These are phyloP conservation scores for Aethionema arabicum DNA, from an alignment of 345 rosid species.

Conservation along the genomic window DNA sequence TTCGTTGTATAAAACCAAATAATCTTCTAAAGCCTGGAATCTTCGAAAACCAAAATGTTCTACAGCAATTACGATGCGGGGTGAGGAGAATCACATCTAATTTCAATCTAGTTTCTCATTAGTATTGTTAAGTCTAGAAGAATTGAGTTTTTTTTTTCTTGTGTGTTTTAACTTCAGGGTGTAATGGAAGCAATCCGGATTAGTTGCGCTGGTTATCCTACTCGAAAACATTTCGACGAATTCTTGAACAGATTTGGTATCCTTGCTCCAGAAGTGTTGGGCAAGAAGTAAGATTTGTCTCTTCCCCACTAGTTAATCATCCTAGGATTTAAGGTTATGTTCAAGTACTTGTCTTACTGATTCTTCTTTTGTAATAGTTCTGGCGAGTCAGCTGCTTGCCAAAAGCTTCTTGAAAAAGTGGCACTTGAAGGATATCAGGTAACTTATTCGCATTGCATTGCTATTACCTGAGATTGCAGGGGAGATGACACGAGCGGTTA, in stretches of 20 bases:
- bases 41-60: constrained; percentile 83
- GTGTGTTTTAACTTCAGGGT: constrained; percentile 51
- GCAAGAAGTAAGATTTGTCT: constrained; percentile 56
- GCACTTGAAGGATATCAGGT: constrained; percentile 95
- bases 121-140: background rate
- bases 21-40: constrained; percentile 95
- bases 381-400: constrained; percentile 81
- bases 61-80: constrained; percentile 96
- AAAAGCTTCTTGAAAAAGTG: constrained; percentile 77
- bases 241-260: constrained; percentile 79
- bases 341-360: constrained; percentile 22
- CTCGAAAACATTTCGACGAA: constrained; percentile 84
- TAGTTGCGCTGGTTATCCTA: constrained; percentile 98
- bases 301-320: constrained; percentile 15
- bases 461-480: constrained; percentile 23
- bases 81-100: constrained; percentile 47
- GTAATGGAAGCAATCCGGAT: constrained; percentile 99
- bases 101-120: constrained; percentile 19
- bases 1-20: constrained; percentile 97
- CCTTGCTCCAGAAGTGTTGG: constrained; percentile 77
- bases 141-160: constrained; percentile 3
- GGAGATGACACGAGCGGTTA: constrained; percentile 16
- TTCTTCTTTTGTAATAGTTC: constrained; percentile 42
- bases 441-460: constrained; percentile 12
- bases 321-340: background rate